Conservation (phyloP, 129 eudicot species). For the Flaveria bidentis region DNA sequence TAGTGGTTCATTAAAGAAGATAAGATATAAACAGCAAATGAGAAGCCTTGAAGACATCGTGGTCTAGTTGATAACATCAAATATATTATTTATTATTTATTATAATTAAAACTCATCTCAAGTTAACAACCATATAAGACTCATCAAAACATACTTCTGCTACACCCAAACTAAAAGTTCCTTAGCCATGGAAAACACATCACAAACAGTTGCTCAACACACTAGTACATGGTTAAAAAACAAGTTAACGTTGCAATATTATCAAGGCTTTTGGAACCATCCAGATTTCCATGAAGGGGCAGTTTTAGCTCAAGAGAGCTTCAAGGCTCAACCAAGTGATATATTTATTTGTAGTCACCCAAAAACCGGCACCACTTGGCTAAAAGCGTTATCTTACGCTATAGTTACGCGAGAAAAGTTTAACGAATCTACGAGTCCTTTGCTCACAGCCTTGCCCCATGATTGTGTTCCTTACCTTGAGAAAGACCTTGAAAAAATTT, state of each 20-base stretch:
- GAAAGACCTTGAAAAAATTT: neutral
- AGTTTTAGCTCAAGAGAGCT: conserved; percentile 29
- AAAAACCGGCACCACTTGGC: conserved; percentile 51
- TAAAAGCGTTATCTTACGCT: conserved; percentile 38
- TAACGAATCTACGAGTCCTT: conserved; percentile 17
- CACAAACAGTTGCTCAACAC: neutral
- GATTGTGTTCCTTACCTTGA: conserved; percentile 19
- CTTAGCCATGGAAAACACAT: too few relatives aligned
- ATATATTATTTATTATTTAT: too few relatives aligned
- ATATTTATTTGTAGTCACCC: conserved; percentile 28
- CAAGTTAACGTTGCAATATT: neutral
- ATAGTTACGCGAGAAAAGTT: conserved; percentile 20
- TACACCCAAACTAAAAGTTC: too few relatives aligned
- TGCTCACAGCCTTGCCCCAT: conserved; percentile 29
- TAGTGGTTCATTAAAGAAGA: too few relatives aligned
- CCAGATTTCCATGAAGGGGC: neutral
- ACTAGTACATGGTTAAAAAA: conserved; percentile 24
- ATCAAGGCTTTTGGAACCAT: conserved; percentile 36
- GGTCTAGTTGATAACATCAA: too few relatives aligned
- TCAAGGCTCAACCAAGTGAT: conserved; percentile 28
- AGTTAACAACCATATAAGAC: too few relatives aligned
- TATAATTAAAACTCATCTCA: too few relatives aligned
- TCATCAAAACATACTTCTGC: too few relatives aligned
- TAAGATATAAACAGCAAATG: too few relatives aligned
- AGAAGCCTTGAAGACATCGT: too few relatives aligned